Percentiles rank a stretch among this genome's conserved stretches.
phyloP scores from a whole-genome alignment of 352 stramenopile genomes.

The Blastocystis sp. region DNA sequence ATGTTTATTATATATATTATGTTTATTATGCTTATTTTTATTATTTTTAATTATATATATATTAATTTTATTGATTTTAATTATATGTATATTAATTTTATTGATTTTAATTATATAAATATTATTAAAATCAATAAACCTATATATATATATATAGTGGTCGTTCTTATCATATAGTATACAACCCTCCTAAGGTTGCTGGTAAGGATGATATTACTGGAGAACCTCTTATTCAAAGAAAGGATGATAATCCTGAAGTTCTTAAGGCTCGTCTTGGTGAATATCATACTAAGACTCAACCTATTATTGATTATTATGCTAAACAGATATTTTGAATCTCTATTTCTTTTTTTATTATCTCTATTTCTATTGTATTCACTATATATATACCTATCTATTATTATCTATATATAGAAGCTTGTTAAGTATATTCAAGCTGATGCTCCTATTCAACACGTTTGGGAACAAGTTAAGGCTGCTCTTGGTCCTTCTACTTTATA shows the following conservation, averaged over 20 bases:
- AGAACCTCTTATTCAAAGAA: slow-evolving; percentile 80
- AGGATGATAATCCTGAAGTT: slow-evolving; percentile 79
- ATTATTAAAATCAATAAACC: no score
- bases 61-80: no score
- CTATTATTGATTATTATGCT: slow-evolving; percentile 70
- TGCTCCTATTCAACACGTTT: slow-evolving; percentile 35
- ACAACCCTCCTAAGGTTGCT: slow-evolving; percentile 71
- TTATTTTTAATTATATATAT: no score
- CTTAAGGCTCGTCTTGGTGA: slow-evolving; percentile 67
- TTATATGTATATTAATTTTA: no score
- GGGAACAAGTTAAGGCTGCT: slow-evolving; percentile 28
- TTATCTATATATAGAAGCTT: slow-evolving; percentile 7
- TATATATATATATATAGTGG: no score
- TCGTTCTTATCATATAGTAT: slow-evolving; percentile 89
- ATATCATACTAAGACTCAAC: slow-evolving; percentile 86
- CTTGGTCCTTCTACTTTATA: slow-evolving; percentile 19
- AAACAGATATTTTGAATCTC: no score
- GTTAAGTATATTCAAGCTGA: slow-evolving; percentile 36
- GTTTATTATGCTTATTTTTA: no score
- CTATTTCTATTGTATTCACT: no score
- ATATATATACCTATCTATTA: neutral
- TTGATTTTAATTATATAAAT: no score
- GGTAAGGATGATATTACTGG: slow-evolving; percentile 73
- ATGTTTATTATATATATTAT: no score
- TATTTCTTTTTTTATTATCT: no score